These are phyloP conservation scores for Adansonia grandidieri DNA, from an alignment of 441 rosid species.

Conservation along the genomic window DNA sequence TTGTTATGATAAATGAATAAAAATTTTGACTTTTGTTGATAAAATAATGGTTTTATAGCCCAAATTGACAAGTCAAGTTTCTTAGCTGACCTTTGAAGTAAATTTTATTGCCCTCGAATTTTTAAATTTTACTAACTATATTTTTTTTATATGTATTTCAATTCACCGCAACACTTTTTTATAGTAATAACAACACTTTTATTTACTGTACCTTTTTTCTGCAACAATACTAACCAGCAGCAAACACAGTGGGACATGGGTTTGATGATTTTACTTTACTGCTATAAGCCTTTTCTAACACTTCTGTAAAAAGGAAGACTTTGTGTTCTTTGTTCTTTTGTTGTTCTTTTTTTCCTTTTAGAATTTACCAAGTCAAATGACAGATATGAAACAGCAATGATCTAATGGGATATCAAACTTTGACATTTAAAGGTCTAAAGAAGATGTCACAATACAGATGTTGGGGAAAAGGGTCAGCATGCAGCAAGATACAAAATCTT, in stretches of 20 bases:
- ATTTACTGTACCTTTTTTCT: too few relatives aligned
- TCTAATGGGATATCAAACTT: background rate
- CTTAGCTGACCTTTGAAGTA: too few relatives aligned
- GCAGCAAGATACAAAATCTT: background rate
- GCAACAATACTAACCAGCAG: too few relatives aligned
- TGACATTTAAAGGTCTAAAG: background rate
- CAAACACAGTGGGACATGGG: background rate
- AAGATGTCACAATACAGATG: constrained; percentile 6
- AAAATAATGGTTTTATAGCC: too few relatives aligned
- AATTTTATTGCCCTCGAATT: too few relatives aligned
- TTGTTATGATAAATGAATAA: too few relatives aligned
- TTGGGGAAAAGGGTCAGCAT: background rate
- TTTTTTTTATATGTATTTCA: too few relatives aligned
- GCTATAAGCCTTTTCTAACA: background rate
- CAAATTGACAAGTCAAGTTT: too few relatives aligned
- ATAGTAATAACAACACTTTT: too few relatives aligned
- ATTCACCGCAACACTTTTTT: too few relatives aligned
- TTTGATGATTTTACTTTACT: background rate
- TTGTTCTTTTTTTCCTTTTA: background rate
- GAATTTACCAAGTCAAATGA: background rate
- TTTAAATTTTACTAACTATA: too few relatives aligned
- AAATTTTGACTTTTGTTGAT: too few relatives aligned
- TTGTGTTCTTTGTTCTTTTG: background rate
- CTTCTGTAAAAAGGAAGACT: constrained; percentile 1
- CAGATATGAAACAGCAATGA: background rate